Evolutionary conservation across 1,139 yeast species (phyloP), one percentile per base, ranked within the genome.

Genomic region (Sugiyamaella xylanicola): DNA sequence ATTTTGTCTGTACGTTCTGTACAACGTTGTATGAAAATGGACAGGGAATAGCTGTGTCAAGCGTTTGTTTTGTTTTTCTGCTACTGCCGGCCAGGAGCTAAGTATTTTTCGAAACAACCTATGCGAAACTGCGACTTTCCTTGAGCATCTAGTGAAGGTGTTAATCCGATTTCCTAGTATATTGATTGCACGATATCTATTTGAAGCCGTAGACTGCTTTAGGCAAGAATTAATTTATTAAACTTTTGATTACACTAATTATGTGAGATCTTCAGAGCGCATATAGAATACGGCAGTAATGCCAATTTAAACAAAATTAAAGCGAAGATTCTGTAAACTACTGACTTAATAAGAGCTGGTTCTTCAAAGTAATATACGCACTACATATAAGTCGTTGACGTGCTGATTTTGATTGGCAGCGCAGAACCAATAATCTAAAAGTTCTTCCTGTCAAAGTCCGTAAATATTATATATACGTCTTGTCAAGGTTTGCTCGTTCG

Each of bases 171-270:
- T 43, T 13, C 16, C 15, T 16, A 21, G 17, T 22, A 32, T 15
- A n/a, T 27, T 7, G 45, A 15, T 2, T 46, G 37, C 39, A 36
- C 35, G 43, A 35, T 46, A 21, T 46, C 20, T 15, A 3, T 15
- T 15, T 13, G 11, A 32, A 13, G 37, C 13, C 15, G 37, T 13
- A 4, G 15, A 4, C 42, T 22, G 41, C 16, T 35, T 22, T 46
- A 46, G 41, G 50, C 39, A 46, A 46, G 50, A 8, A 36, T 46
- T 46, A 46, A 46, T 32, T 37, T 43, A 21, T n/a, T 27, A 43
- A 19, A 20, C 42, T 41, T 20, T 41, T 41, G 42, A 19, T 21
- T 20, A 11, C n/a, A 20, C 48, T 22, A 13, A 19, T 11, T 15
- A 37, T 37, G 20, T 46, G 41, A 32, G 41, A 32, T 32, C 11